Conservation (phyloP, 306 rosid species). For the Casuarina glauca region DNA sequence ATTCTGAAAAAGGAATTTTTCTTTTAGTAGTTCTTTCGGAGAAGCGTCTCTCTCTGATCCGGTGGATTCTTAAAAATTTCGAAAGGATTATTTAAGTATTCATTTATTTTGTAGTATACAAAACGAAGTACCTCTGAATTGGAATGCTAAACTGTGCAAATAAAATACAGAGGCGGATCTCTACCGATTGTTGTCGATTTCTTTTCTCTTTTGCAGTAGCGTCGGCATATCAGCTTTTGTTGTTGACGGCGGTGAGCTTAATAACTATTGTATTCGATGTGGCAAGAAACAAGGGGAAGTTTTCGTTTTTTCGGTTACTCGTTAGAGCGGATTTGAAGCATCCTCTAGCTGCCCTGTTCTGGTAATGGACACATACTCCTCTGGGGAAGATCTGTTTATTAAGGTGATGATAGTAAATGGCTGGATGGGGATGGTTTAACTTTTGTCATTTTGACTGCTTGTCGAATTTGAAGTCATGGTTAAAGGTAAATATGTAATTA, state of each 20-base stretch:
- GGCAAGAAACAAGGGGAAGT: slow-evolving; percentile 47
- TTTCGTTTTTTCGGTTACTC: slow-evolving; percentile 50
- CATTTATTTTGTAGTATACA: background rate
- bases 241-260: slow-evolving; percentile 55
- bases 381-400: slow-evolving; percentile 73
- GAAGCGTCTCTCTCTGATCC: slow-evolving; percentile 51
- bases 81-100: background rate
- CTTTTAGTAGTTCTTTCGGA: slow-evolving; percentile 61
- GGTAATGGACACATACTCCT: slow-evolving; percentile 71
- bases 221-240: slow-evolving; percentile 37
- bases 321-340: slow-evolving; percentile 89
- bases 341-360: slow-evolving; percentile 52
- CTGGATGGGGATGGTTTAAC: slow-evolving; percentile 6
- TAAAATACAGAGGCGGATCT: slow-evolving; percentile 69
- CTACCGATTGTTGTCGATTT: slow-evolving; percentile 71
- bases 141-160: slow-evolving; percentile 40
- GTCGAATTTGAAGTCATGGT: background rate
- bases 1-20: slow-evolving; percentile 70
- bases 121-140: slow-evolving; percentile 29
- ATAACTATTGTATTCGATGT: slow-evolving; percentile 34
- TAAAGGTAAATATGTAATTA: slow-evolving; percentile 23
- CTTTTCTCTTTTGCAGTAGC: slow-evolving; percentile 79
- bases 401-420: slow-evolving; percentile 51
- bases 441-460: slow-evolving; percentile 4
- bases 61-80: slow-evolving; percentile 54